Percentiles rank a stretch among this genome's conserved stretches.
These are phyloP conservation scores for Passalora sequoiae DNA, from an alignment of 2,329 filamentous ascomycete species.

Conservation along the genomic window DNA sequence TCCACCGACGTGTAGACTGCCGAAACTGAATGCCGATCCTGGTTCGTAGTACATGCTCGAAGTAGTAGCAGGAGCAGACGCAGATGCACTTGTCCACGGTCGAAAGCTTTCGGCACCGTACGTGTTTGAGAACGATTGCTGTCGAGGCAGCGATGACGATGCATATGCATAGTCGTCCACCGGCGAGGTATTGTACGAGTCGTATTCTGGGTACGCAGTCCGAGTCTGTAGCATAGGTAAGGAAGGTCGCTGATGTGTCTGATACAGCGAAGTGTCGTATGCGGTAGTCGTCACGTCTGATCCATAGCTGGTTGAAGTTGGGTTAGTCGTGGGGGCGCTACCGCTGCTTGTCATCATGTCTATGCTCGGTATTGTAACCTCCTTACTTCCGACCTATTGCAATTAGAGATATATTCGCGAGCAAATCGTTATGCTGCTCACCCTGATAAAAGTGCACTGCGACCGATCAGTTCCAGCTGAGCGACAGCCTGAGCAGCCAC, in stretches of 20 bases:
- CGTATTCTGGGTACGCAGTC: slow-evolving; percentile 24
- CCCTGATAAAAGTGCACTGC: slow-evolving; percentile 74
- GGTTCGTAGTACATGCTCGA: slow-evolving; percentile 27
- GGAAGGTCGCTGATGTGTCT: slow-evolving; percentile 23
- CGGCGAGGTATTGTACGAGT: slow-evolving; percentile 28
- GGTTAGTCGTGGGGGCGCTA: slow-evolving; percentile 7
- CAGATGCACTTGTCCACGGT: slow-evolving; percentile 23
- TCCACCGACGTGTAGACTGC: slow-evolving; percentile 22
- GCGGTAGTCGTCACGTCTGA: slow-evolving; percentile 12
- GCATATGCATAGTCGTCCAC: slow-evolving; percentile 28
- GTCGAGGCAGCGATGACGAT: slow-evolving; percentile 22
- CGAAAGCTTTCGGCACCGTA: slow-evolving; percentile 28
- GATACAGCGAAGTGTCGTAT: slow-evolving; percentile 13
- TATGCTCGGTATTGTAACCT: slow-evolving; percentile 14
- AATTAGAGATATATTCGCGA: background rate
- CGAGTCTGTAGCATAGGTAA: slow-evolving; percentile 27
- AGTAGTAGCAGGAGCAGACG: slow-evolving; percentile 24
- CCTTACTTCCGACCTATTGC: slow-evolving; percentile 17
- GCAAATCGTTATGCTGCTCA: slow-evolving; percentile 35
- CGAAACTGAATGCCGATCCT: slow-evolving; percentile 26
- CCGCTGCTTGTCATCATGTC: slow-evolving; percentile 16
- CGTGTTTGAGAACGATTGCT: slow-evolving; percentile 25
- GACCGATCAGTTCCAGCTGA: slow-evolving; percentile 59
- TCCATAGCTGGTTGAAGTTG: slow-evolving; percentile 13
- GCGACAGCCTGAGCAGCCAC: slow-evolving; percentile 77